Evolutionary conservation across 2,329 filamentous ascomycete genomes (phyloP).

Genomic region (Colletotrichum sansevieriae): DNA sequence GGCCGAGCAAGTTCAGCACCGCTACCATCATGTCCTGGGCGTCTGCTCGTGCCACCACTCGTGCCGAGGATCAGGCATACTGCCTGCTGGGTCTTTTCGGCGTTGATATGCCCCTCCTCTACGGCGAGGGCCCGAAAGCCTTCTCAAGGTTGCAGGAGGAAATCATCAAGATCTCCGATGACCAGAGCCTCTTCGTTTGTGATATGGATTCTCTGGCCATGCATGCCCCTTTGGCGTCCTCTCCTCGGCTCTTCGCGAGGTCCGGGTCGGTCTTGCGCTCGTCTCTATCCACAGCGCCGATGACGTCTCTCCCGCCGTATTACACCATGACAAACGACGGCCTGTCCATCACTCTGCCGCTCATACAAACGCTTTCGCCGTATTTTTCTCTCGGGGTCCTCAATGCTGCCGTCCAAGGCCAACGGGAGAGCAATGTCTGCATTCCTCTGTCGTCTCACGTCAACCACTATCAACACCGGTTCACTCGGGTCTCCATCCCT

Average conservation of each 20-base stretch:
- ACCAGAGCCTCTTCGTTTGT: conserved; percentile 52
- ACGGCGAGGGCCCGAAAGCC: conserved; percentile 52
- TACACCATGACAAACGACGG: conserved; percentile 20
- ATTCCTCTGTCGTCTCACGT: conserved; percentile 13
- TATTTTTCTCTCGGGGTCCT: conserved; percentile 3
- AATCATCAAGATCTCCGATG: conserved; percentile 50
- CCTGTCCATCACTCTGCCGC: conserved; percentile 9
- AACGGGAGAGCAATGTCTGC: not conserved
- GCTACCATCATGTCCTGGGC: conserved; percentile 54
- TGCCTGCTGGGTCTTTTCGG: conserved; percentile 52
- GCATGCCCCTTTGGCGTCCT: not conserved
- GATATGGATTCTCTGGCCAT: not conserved
- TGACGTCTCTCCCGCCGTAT: conserved; percentile 1
- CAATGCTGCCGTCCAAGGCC: not conserved
- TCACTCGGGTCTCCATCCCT: not conserved
- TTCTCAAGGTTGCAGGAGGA: conserved; percentile 53
- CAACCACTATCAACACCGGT: conserved; percentile 18
- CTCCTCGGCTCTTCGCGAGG: not conserved
- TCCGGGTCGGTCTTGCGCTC: not conserved
- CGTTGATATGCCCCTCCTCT: conserved; percentile 53
- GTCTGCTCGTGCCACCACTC: conserved; percentile 48
- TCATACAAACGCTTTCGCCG: not conserved
- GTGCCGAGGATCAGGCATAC: conserved; percentile 51
- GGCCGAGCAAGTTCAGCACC: conserved; percentile 32
- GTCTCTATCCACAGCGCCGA: not conserved